phyloP scores from a whole-genome alignment of 768 basidiomycete species.

The Lepiota brunneoincarnata region DNA sequence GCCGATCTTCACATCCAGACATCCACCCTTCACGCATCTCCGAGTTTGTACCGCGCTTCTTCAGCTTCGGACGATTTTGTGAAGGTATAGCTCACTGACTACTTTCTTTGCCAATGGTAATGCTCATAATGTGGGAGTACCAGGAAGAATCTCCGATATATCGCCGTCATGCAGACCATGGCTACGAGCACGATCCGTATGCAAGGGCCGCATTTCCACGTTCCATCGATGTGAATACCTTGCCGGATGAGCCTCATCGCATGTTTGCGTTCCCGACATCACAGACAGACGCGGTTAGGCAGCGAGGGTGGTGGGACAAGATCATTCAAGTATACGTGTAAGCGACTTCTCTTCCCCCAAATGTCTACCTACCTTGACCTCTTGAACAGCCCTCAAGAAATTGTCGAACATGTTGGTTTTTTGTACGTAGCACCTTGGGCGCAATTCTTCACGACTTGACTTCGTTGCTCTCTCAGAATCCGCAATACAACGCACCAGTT shows the following conservation, averaged over 20 bases:
- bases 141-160: constrained; percentile 11
- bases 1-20: constrained; percentile 16
- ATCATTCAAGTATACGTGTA: constrained; percentile 37
- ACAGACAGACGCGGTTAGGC: constrained; percentile 30
- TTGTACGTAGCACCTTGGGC: constrained; percentile 19
- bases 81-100: constrained; percentile 2
- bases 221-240: constrained; percentile 4
- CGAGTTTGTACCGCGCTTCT: constrained; percentile 1
- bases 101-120: neutral
- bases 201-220: constrained; percentile 4
- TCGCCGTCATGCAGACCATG: constrained; percentile 6
- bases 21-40: constrained; percentile 9
- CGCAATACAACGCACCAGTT: constrained; percentile 63
- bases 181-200: neutral
- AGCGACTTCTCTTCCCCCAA: constrained; percentile 12
- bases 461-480: constrained; percentile 41
- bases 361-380: constrained; percentile 3
- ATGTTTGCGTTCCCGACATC: constrained; percentile 34
- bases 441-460: neutral
- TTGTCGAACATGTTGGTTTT: constrained; percentile 26
- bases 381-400: constrained; percentile 15
- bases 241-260: constrained; percentile 14
- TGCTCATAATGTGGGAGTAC: constrained; percentile 7
- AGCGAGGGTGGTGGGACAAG: constrained; percentile 41
- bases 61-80: constrained; percentile 7